Percentiles rank a stretch among this genome's conserved stretches.
Evolutionary conservation across 2,329 filamentous ascomycete species (phyloP).

Genomic region (Talaromyces funiculosus): DNA sequence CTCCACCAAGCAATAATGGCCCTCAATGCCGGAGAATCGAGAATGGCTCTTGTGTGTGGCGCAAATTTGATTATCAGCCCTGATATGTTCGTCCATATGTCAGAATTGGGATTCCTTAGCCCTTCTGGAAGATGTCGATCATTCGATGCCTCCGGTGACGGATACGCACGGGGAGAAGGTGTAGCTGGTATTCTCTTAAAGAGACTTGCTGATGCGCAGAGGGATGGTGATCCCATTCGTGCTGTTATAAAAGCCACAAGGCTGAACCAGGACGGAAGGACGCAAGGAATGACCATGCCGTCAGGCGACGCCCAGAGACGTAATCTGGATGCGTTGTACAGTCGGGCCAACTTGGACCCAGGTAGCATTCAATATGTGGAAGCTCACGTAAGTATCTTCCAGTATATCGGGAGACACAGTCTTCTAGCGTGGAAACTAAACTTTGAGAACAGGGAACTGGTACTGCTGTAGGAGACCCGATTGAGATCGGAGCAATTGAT

Average conservation of each 20-base stretch:
- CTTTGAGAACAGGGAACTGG: constrained; percentile 32
- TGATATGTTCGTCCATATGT: neutral
- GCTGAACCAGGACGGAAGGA: constrained; percentile 43
- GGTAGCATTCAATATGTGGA: constrained; percentile 16
- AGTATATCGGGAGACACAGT: constrained; percentile 31
- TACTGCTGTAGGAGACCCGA: constrained; percentile 2
- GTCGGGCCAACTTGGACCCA: neutral
- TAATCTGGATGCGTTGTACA: constrained; percentile 24
- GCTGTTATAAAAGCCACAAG: constrained; percentile 1
- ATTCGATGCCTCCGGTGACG: constrained; percentile 43
- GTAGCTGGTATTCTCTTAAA: constrained; percentile 3
- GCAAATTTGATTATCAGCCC: constrained; percentile 13
- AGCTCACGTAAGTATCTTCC: constrained; percentile 23
- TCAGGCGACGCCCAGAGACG: constrained; percentile 40
- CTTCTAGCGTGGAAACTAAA: constrained; percentile 21
- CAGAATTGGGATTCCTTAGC: constrained; percentile 27
- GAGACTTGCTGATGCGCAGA: neutral
- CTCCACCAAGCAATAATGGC: constrained; percentile 9
- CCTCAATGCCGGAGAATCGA: constrained; percentile 8
- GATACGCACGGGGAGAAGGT: constrained; percentile 43
- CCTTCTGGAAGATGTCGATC: constrained; percentile 41
- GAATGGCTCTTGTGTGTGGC: constrained; percentile 13
- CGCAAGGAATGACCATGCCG: constrained; percentile 54
- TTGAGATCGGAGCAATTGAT: neutral
- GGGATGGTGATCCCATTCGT: constrained; percentile 4